These are phyloP conservation scores for Protomyces arabidopsidicola DNA, from an alignment of 1,139 yeast genomes.

Conservation along the genomic window DNA sequence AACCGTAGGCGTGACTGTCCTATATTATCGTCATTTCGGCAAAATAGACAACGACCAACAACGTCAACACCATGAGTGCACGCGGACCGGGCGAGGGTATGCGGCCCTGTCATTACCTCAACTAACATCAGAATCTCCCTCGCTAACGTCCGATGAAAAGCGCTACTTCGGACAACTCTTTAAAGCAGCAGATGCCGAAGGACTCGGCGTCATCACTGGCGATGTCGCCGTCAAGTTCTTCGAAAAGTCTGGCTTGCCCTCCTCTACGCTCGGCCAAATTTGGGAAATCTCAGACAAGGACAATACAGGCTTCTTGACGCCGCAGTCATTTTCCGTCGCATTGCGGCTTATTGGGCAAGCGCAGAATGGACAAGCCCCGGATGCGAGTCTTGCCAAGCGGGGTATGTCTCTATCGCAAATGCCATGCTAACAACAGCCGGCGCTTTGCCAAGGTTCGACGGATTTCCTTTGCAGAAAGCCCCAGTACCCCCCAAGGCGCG, in stretches of 20 bases:
- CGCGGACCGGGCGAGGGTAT: neutral
- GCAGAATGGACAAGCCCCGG: conserved; percentile 54
- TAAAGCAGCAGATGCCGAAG: conserved; percentile 71
- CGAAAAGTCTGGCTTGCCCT: conserved; percentile 80
- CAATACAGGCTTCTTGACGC: conserved; percentile 79
- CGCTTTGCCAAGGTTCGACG: conserved; percentile 46
- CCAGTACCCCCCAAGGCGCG: conserved; percentile 34
- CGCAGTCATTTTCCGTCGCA: conserved; percentile 76
- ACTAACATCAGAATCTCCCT: neutral
- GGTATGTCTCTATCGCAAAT: conserved; percentile 35
- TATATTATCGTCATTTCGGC: too few relatives aligned
- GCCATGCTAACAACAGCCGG: conserved; percentile 41
- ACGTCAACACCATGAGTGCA: neutral
- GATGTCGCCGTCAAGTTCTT: conserved; percentile 80
- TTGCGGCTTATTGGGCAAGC: conserved; percentile 86
- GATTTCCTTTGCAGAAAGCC: conserved; percentile 34
- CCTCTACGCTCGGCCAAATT: conserved; percentile 74
- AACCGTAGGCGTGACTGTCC: too few relatives aligned
- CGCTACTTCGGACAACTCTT: conserved; percentile 68
- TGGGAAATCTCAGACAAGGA: conserved; percentile 89
- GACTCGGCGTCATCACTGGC: conserved; percentile 80
- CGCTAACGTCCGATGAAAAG: conserved; percentile 73
- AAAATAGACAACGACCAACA: too few relatives aligned
- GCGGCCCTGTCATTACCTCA: neutral
- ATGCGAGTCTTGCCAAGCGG: conserved; percentile 28